Base-by-base conservation (phyloP, 768 basidiomycete genomes). In the Leccinum rimulosum region DNA sequence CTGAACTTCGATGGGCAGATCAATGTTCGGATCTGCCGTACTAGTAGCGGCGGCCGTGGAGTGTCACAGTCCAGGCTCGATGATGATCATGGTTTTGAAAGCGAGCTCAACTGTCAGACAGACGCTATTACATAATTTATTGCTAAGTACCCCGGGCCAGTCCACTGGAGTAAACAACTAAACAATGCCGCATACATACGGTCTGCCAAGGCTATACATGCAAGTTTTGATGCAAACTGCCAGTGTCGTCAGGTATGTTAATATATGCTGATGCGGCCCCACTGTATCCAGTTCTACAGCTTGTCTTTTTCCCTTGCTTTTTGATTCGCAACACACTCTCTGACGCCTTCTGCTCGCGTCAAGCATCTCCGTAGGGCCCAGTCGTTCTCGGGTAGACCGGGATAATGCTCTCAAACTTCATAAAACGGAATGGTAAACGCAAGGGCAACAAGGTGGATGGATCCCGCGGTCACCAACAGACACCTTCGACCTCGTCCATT, bases 361-460 rank as follows among this genome's bases (percentile, higher is more conserved):
- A 17, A 25, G 22, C 45, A 19, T 28, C 28, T 49, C 57, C 27
- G n/a, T 45, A 14, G 36, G 38, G 43, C 19, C 5, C 40, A 31
- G 4, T 28, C 49, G n/a, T 31, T 35, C 19, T 17, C 48, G 22
- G 36, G 30, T 4, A 50, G 60, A 30, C 17, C 25, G 36, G 45
- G 28, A 58, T 22, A 10, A 70, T 73, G 65, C 62, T 73, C 51
- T 59, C 73, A 53, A 65, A 52, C 59, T 63, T 73, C 62, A 74
- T 72, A 50, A 64, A 71, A 40, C 65, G 67, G 55, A 67, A 52
- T 55, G 61, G 61, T 7, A 74, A 67, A 62, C 66, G 70, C 36
- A 74, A 72, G 40, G 63, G 49, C n/a, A 63, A 50, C 50, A 73
- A 70, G 52, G 52, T 5, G n/a, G 40, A 31, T 22, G 57, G 55